phyloP scores from a whole-genome alignment of 371 early-diverging fungal species.

The Mucor circinelloides region DNA sequence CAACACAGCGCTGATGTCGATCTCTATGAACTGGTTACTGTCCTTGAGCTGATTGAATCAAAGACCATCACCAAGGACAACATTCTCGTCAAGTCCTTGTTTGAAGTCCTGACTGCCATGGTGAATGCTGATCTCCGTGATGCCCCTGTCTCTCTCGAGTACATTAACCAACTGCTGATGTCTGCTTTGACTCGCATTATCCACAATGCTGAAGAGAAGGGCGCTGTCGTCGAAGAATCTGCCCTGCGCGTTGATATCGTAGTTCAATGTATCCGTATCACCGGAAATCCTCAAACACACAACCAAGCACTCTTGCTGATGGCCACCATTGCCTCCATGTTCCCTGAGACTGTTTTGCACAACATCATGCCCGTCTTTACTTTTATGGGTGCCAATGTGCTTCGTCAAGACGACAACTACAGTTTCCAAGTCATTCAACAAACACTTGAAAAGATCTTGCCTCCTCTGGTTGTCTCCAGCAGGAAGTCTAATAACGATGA shows the following conservation, averaged over 20 bases:
- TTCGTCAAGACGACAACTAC: slow-evolving; percentile 95
- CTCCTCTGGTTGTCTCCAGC: slow-evolving; percentile 74
- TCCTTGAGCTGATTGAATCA: slow-evolving; percentile 74
- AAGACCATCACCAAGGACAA: slow-evolving; percentile 52
- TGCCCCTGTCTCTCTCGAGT: slow-evolving; percentile 75
- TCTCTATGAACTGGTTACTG: slow-evolving; percentile 62
- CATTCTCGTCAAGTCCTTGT: slow-evolving; percentile 67
- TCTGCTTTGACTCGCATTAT: slow-evolving; percentile 71
- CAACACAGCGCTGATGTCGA: slow-evolving; percentile 27
- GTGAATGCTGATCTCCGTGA: slow-evolving; percentile 60
- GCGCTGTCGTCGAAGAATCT: slow-evolving; percentile 45
- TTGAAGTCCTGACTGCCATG: slow-evolving; percentile 74
- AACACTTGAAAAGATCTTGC: slow-evolving; percentile 86
- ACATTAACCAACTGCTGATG: slow-evolving; percentile 86
- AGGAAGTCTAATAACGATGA: slow-evolving; percentile 52
- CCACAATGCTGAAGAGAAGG: slow-evolving; percentile 54
- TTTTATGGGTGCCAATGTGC: slow-evolving; percentile 95
- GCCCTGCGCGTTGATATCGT: slow-evolving; percentile 81
- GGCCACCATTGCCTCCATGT: slow-evolving; percentile 83
- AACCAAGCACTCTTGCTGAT: slow-evolving; percentile 87
- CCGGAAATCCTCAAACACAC: slow-evolving; percentile 96
- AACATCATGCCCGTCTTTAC: slow-evolving; percentile 97
- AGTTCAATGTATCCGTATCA: slow-evolving; percentile 87
- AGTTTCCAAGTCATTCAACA: slow-evolving; percentile 94
- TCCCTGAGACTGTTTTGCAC: slow-evolving; percentile 85